Evolutionary conservation across 257 asterid species (phyloP), one percentile per base, ranked within the genome.

Genomic region (Agastache rugosa): DNA sequence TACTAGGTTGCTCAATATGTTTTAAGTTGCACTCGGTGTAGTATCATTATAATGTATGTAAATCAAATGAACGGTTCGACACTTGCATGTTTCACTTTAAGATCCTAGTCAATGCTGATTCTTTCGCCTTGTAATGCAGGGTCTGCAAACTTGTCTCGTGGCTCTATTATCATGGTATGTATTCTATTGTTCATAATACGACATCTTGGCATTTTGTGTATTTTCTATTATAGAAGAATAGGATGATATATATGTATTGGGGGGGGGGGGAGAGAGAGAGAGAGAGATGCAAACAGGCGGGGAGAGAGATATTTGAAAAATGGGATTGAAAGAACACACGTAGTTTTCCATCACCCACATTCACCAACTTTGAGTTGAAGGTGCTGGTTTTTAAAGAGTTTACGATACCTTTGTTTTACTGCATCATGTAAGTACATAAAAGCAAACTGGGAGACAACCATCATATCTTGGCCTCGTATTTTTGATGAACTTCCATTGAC

Each of bases 131-230:
- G 34, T 76, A 79, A 53, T 82, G 37, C 91, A 94, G 98, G 98
- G 98, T 74, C 63, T 94, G 81, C 98, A 86, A 80, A 91, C 97
- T 69, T 94, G 98, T 86, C 85, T 94, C 73, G 96, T 94, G 71
- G 92, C 97, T 63, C 82, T 94, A 31, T 81, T 94, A 71, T 90
- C 97, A 70, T 92, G 98, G 98, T 94, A 92, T 58, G 89, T 81
- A 47, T 58, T 60, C 25, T 77, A 17, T 22, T 64, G 29, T 72
- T 67, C 50, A 27, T 54, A 19, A 15, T 35, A 4, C 19, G 23
- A 45, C 19, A 72, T 44, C 55, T 61, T 62, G 6, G 19, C 15
- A 1, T 29, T 76, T 78, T 51, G 17, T 20, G 16, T 48, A 41
- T 20, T 47, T 62, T 51, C 34, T 14, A 16, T 73, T 22, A 42